Base-by-base conservation (phyloP, 2,329 filamentous ascomycete species). In the Paraphaeosphaeria sporulosa region DNA sequence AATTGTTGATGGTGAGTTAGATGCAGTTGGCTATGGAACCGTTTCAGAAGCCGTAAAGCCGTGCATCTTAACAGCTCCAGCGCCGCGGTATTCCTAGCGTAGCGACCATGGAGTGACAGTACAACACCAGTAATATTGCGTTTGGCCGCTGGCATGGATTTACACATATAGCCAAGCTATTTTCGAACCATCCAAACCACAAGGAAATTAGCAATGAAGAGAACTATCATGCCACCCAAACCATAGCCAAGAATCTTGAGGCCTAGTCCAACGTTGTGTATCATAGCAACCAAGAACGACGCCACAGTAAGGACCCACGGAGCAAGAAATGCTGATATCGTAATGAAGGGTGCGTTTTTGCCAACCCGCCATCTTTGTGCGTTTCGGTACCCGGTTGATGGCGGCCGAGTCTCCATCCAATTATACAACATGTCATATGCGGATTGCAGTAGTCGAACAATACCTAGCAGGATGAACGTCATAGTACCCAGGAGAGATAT, bases 261-360 rank as follows among this genome's bases (percentile, higher is more conserved):
- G 3, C 55, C 57, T 2, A 63, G 23, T 15, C 23, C 54, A 13
- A 58, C 50, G 23, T 56, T 40, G 27, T 58, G 60, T 10, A 59
- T 25, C 58, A 63, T 63, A 8, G 58, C 61, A 23, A 63, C 55
- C 7, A 60, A 34, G 43, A 63, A 60, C 4, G 38, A 53, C 3
- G 55, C 48, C 15, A 58, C 27, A 12, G 56, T 25, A 4, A 58
- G 34, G 3, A 7, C 30, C 58, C 57, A 60, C 2, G 32, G 6
- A 27, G 52, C 3, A 10, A 56, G 19, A 10, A 50, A 17, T 12
- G 17, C 13, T 17, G 17, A 17, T 15, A 57, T 21, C n/a, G 12
- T n/a, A 21, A 36, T 46, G 27, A 34, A 19, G 9, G 10, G 12
- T 17, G 36, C 36, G 17, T 15, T 6, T 17, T 40, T 40, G 36